These are phyloP conservation scores for Erucastrum elatum DNA, from an alignment of 345 rosid species.

Conservation along the genomic window DNA sequence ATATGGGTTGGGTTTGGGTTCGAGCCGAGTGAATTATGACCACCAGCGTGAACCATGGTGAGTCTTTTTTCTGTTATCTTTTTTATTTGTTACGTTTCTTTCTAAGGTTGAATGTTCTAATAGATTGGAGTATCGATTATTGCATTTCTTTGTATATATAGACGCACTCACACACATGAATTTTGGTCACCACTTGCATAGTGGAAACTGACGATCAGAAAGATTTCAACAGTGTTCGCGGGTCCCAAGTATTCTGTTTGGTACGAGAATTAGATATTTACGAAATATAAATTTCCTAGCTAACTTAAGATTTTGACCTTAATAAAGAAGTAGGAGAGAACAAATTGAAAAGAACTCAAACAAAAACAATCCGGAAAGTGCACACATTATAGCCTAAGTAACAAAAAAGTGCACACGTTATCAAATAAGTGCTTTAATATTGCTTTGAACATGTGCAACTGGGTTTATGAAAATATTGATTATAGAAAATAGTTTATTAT, in stretches of 20 bases:
- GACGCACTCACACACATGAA: neutral
- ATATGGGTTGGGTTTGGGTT: conserved; percentile 32
- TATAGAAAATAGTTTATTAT: neutral
- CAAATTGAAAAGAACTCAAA: neutral
- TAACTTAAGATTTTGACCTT: conserved; percentile 9
- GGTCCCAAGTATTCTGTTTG: conserved; percentile 1
- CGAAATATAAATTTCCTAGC: conserved; percentile 8
- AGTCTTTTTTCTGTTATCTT: neutral
- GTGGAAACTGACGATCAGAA: conserved; percentile 31
- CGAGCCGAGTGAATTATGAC: conserved; percentile 9
- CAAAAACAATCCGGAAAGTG: neutral
- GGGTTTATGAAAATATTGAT: neutral
- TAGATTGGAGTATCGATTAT: too few relatives aligned
- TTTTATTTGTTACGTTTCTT: neutral
- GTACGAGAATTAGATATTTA: conserved; percentile 17
- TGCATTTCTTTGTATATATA: conserved; percentile 12
- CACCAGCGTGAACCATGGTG: conserved; percentile 30
- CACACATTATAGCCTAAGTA: too few relatives aligned
- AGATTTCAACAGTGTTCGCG: conserved; percentile 9
- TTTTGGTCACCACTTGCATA: too few relatives aligned
- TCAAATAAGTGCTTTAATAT: neutral
- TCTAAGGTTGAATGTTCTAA: neutral
- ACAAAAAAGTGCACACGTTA: neutral
- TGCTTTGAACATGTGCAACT: neutral
- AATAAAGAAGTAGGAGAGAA: neutral